Evolutionary conservation across 208 protist species (phyloP), one percentile per base, ranked within the genome.

Genomic region (Vickermania spadyakhi): DNA sequence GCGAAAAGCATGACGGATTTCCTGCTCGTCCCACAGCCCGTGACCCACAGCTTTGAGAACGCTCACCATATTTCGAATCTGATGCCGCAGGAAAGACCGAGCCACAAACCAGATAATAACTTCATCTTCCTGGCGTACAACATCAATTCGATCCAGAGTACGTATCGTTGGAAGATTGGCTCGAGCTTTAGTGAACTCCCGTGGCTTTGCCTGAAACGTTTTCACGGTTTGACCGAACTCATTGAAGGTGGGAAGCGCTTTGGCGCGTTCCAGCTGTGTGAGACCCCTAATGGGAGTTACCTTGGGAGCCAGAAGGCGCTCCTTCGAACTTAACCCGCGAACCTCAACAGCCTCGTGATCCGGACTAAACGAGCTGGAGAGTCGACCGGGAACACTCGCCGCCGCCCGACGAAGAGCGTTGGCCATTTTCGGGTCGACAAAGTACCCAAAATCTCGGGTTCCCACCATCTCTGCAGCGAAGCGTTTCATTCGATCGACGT

Each of bases 1-100:
- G 42, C 83, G 62, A 4, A 94, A 68, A 18, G 82, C 78, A 55
- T 86, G 77, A 50, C 80, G 78, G 5, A 94, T 58, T 64, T 94
- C 88, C 21, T 84, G 70, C 42, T 89, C 83, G 60, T 90, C 74
- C 85, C 88, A 94, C 36, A 90, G 64, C 13, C 88, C 88, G 29
- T 91, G 72, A 0, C 88, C 88, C 2, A 55, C 67, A 0, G 82
- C 84, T 67, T 89, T 86, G 50, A 94, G 77, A 31, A 89, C 78
- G 36, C 77, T 80, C 60, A 92, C 88, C 81, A 92, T 91, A 62
- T 90, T 83, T 18, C 88, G 84, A 26, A 94, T 92, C 62, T 94
- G 88, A 57, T 92, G 84, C 11, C 88, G 76, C 30, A 94, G 66
- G 51, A 94, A 94, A 4, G 82, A 91, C 52, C 79, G 59, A 22